phyloP scores from a whole-genome alignment of 768 basidiomycete genomes.

The Naematelia aurantialba region DNA sequence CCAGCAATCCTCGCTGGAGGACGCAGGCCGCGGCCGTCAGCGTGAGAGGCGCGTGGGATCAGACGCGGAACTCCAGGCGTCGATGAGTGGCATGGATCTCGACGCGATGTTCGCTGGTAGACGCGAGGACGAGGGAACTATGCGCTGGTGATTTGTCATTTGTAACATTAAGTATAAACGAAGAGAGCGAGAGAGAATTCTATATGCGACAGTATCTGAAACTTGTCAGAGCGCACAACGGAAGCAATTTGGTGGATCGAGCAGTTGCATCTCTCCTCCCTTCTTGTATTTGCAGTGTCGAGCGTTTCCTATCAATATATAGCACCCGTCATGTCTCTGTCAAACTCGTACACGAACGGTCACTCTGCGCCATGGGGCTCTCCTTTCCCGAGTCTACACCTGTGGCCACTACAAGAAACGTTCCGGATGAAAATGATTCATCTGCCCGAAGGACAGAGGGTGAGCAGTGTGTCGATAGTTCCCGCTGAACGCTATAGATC shows the following conservation, averaged over 20 bases:
- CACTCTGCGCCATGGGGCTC: slow-evolving; percentile 36
- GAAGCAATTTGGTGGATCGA: background rate
- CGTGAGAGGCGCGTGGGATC: slow-evolving; percentile 1
- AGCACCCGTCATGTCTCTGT: background rate
- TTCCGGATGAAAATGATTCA: slow-evolving; percentile 89
- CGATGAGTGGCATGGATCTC: slow-evolving; percentile 26
- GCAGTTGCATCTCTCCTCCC: background rate
- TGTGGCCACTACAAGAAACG: slow-evolving; percentile 91
- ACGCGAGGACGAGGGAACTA: slow-evolving; percentile 26
- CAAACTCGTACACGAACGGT: background rate
- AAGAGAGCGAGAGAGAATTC: background rate
- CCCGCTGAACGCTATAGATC: slow-evolving; percentile 60
- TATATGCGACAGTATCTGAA: background rate
- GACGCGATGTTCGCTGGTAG: slow-evolving; percentile 18
- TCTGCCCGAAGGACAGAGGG: slow-evolving; percentile 40
- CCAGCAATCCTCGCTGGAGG: background rate
- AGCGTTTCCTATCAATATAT: background rate
- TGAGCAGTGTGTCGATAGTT: slow-evolving; percentile 7
- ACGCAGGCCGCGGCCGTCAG: background rate
- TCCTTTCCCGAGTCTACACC: slow-evolving; percentile 54
- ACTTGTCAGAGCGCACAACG: background rate
- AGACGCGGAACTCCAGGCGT: slow-evolving; percentile 23
- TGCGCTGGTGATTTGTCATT: slow-evolving; percentile 25
- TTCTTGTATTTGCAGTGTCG: too few relatives aligned
- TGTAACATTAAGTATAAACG: background rate